Evolutionary conservation across 805 yeast species (phyloP).

Genomic region (Metschnikowia similis): DNA sequence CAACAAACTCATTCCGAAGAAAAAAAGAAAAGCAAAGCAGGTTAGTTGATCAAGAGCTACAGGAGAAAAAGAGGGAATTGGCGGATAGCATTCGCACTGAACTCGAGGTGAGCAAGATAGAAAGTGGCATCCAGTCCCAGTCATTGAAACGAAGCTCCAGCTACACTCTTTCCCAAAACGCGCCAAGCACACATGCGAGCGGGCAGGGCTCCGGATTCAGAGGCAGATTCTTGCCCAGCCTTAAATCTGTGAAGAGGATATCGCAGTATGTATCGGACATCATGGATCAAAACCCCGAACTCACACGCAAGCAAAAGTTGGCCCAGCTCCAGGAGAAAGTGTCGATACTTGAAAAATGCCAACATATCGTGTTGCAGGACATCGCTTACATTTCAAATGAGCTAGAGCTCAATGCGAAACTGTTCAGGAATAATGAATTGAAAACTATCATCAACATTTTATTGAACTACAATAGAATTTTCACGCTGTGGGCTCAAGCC

Average conservation of each 20-base stretch:
- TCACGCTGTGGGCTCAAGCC: slow-evolving; percentile 63
- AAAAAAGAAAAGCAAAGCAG: slow-evolving; percentile 32
- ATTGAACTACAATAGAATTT: slow-evolving; percentile 49
- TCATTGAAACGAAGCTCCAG: slow-evolving; percentile 20
- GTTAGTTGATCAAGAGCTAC: slow-evolving; percentile 29
- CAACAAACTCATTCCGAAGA: slow-evolving; percentile 56
- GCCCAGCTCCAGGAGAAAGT: slow-evolving; percentile 47
- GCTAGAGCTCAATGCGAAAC: slow-evolving; percentile 43
- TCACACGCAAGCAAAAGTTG: slow-evolving; percentile 54
- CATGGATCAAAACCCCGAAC: slow-evolving; percentile 63
- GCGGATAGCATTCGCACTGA: slow-evolving; percentile 28
- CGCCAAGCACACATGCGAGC: neutral
- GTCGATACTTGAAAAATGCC: slow-evolving; percentile 50
- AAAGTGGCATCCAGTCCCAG: slow-evolving; percentile 21
- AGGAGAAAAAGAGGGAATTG: slow-evolving; percentile 29
- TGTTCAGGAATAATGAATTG: slow-evolving; percentile 48
- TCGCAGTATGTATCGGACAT: slow-evolving; percentile 53
- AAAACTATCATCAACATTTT: slow-evolving; percentile 50
- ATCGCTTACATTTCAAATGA: slow-evolving; percentile 40
- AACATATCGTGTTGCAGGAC: slow-evolving; percentile 38
- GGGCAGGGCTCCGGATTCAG: slow-evolving; percentile 15
- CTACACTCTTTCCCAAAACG: slow-evolving; percentile 11
- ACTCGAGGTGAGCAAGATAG: slow-evolving; percentile 26
- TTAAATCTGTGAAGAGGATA: slow-evolving; percentile 42
- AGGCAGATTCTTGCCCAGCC: slow-evolving; percentile 50